Conservation (phyloP, 495 filamentous ascomycete species). For the Aspergillus nanangensis region DNA sequence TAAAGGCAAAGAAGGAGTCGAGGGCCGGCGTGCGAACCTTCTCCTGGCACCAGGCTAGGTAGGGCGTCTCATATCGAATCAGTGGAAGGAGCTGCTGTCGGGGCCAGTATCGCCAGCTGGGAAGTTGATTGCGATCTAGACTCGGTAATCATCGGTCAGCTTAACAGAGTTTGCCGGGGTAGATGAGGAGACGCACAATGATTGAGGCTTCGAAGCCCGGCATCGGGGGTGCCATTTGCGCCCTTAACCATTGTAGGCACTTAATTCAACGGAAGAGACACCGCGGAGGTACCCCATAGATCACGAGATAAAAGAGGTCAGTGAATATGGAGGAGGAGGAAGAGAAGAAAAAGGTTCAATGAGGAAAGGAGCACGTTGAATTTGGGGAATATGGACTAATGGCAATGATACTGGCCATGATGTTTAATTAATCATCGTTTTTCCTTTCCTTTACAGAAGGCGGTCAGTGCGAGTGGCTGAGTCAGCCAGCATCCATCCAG, state of each 20-base stretch:
- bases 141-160: too few species aligned
- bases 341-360: too few species aligned
- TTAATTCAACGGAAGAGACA: too few species aligned
- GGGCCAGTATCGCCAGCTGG: slow-evolving; percentile 82
- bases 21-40: slow-evolving; percentile 71
- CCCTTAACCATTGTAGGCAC: slow-evolving; percentile 33
- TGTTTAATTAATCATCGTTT: too few species aligned
- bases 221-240: slow-evolving; percentile 51
- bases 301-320: too few species aligned
- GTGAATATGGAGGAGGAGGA: too few species aligned
- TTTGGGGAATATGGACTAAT: too few species aligned
- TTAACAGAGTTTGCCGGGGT: background rate
- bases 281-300: slow-evolving; percentile 9
- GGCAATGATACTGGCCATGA: too few species aligned
- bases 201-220: slow-evolving; percentile 66
- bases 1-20: slow-evolving; percentile 94
- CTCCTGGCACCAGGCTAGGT: slow-evolving; percentile 80
- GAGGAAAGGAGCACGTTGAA: too few species aligned
- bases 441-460: too few species aligned
- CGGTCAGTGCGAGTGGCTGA: too few species aligned
- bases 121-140: slow-evolving; percentile 78
- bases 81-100: slow-evolving; percentile 80
- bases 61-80: slow-evolving; percentile 91
- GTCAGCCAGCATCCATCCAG: too few species aligned
- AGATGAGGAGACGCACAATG: slow-evolving; percentile 58